These are phyloP conservation scores for Prunus padus DNA, from an alignment of 306 rosid species.

Conservation along the genomic window DNA sequence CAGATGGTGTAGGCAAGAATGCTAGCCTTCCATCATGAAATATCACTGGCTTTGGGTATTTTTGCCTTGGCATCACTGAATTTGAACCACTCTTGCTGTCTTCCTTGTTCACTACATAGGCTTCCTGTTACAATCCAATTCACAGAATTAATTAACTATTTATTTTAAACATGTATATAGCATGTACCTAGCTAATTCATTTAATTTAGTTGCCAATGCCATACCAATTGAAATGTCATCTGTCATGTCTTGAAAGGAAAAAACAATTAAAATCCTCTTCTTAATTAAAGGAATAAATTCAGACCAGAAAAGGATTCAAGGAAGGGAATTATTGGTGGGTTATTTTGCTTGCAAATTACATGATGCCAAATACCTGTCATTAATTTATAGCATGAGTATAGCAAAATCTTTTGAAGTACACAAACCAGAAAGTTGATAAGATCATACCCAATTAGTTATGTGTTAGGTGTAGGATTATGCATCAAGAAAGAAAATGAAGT, in stretches of 20 bases:
- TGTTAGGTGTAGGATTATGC: neutral
- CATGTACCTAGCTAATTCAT: too few species aligned
- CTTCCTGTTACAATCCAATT: conserved; percentile 53
- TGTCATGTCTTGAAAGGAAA: neutral
- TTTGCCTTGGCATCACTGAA: conserved; percentile 47
- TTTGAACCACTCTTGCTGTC: conserved; percentile 28
- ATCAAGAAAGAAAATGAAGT: neutral
- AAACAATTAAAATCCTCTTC: neutral
- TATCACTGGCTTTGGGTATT: conserved; percentile 72
- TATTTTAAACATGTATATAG: too few species aligned
- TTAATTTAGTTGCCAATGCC: too few species aligned
- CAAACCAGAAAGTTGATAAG: neutral
- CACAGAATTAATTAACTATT: neutral
- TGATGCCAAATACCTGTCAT: too few species aligned
- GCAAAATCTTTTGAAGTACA: neutral
- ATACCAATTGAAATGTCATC: neutral
- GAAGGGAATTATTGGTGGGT: neutral
- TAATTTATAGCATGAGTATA: too few species aligned
- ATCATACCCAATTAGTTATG: neutral
- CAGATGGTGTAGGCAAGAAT: conserved; percentile 76
- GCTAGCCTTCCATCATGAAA: conserved; percentile 94
- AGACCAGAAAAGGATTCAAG: neutral
- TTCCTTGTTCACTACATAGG: conserved; percentile 59
- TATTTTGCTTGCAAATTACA: neutral
- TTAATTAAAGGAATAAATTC: neutral